A percentile compares a stretch with the other conserved stretches of the same genome.
These are phyloP conservation scores for Aphanomyces invadans DNA, from an alignment of 352 stramenopile genomes.

Conservation along the genomic window DNA sequence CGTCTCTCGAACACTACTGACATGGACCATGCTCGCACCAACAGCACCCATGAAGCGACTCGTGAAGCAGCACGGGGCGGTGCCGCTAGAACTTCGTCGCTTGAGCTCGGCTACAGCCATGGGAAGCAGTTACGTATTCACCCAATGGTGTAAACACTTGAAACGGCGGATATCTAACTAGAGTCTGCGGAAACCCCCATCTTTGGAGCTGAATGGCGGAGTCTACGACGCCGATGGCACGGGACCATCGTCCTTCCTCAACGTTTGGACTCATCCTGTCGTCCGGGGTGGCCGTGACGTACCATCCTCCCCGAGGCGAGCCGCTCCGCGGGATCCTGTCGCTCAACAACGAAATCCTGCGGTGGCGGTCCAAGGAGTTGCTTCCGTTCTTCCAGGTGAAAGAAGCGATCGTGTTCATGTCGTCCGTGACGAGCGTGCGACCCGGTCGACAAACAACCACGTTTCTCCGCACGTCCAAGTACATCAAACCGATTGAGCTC, in stretches of 20 bases:
- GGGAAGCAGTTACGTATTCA: no score
- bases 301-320: conserved; percentile 44
- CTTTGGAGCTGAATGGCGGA: not conserved
- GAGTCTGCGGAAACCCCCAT: not conserved
- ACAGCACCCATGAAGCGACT: no score
- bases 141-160: no score
- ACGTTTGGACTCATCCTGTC: conserved; percentile 14
- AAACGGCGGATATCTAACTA: not conserved
- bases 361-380: conserved; percentile 44
- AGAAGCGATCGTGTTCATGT: conserved; percentile 33
- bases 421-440: conserved; percentile 50
- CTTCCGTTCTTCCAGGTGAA: conserved; percentile 31
- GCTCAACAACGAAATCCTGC: conserved; percentile 49
- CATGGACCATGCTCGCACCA: no score
- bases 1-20: no score
- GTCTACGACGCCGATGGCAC: not conserved
- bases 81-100: no score
- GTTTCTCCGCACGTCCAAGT: conserved; percentile 79
- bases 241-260: not conserved
- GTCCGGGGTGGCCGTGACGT: conserved; percentile 30
- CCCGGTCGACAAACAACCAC: conserved; percentile 68
- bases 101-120: no score
- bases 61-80: no score
- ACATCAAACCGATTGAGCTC: conserved; percentile 38
- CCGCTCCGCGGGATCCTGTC: conserved; percentile 45